Base-by-base conservation (phyloP, 2,329 filamentous ascomycete species). In the Lojkania enalia region DNA sequence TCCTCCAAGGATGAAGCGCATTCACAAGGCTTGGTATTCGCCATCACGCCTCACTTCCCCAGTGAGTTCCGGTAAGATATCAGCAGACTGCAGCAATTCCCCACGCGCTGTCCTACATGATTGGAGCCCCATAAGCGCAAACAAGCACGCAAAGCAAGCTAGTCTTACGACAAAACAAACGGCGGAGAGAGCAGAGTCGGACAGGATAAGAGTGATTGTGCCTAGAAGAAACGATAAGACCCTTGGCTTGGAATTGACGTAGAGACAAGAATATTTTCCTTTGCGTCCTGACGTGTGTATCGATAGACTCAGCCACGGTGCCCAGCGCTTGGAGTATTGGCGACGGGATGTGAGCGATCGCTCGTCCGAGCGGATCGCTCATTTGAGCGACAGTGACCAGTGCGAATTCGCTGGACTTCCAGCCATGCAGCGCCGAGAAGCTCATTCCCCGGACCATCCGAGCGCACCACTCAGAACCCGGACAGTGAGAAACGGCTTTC, bases 261-360 rank as follows among this genome's bases (percentile, higher is more conserved):
- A 12, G 14, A 15, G 6, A 9, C 30, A 33, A 33, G 25, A 12
- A 25, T n/a, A n/a, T 9, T 14, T 21, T 13, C n/a, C 47, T 51
- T 57, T 55, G 54, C 58, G 53, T 48, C 37, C 55, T 56, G 57
- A 48, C 54, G 27, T 42, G 33, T 47, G 33, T 48, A 48, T 49
- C 47, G 37, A 47, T 47, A 30, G 39, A 46, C 60, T 57, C 55
- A 56, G 58, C 57, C 61, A 52, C 57, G 48, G 49, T 55, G 63
- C 65, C 64, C 51, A 69, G 46, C 30, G 46, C 46, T 61, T 41
- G 55, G 47, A 48, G 42, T 37, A 40, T 53, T 51, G 44, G 40
- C 45, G 21, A 37, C 19, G 9, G n/a, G 30, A 33, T 7, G 30
- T 7, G 7, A 33, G 9, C 30, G 9, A 33, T 33, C 30, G 30